Base-by-base conservation (phyloP, 148 eudicot species). In the Rhododendron ferrugineum region DNA sequence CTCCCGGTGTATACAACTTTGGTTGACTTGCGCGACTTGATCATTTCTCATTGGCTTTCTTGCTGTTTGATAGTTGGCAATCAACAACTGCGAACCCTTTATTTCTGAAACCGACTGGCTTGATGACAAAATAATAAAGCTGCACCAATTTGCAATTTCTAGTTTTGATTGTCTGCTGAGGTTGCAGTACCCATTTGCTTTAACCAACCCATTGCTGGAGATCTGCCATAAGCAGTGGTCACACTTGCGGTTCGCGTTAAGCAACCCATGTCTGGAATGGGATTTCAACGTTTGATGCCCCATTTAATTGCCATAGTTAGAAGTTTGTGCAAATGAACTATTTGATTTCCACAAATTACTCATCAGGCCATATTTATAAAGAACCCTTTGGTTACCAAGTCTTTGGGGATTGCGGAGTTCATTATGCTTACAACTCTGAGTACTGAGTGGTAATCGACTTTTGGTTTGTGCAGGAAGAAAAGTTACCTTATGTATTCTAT, bases 401-500 rank as follows among this genome's bases (percentile, higher is more conserved):
- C 9, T 83, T 72, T 18, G 78, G 28, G n/a, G 16, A 32, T 49
- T 68, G 18, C 32, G 2, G 78, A 72, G 60, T 30, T 83, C 28
- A 22, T 70, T 72, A 16, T 70, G 62, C 50, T 6, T 66, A 3
- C 66, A 66, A 26, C 22, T 70, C 78, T 11, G 9, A 28, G 50
- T 70, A 70, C 78, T 47, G 50, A 64, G 18, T 10, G 44, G 68
- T 44, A 34, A 88, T 40, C 16, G 73, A 42, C 73, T 30, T 87
- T 66, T 87, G 85, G 52, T 84, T 85, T 40, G 74, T 78, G 70
- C 98, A 97, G 99, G 99, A 95, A 88, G 98, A 97, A 80, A 95
- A 89, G 83, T 77, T 97, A 83, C 99, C 99, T 11, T 97, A 97
- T 86, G 92, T 98, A 22, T 97, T 97, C 89, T 97, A 95, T 88